Conservation (phyloP, 2,329 filamentous ascomycete species). For the Raffaelea albimanens region DNA sequence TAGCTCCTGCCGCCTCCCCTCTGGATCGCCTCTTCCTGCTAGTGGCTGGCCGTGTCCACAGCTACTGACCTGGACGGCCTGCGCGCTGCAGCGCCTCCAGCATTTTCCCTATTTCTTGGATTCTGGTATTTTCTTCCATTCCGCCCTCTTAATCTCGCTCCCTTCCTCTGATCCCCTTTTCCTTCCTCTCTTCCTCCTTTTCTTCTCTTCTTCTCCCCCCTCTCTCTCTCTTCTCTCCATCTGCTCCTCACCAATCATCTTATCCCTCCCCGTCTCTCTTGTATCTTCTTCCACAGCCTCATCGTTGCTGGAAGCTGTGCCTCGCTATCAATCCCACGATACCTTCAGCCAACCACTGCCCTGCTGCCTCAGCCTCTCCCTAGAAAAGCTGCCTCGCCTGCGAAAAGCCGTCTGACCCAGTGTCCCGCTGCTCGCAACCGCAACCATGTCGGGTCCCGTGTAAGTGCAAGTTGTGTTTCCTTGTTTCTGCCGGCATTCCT, state of each 20-base stretch:
- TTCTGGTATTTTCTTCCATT: neutral
- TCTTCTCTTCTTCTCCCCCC: neutral
- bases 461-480: conserved; percentile 37
- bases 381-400: neutral
- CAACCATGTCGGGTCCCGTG: conserved; percentile 55
- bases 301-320: neutral
- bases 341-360: neutral
- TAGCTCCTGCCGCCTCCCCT: neutral
- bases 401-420: neutral
- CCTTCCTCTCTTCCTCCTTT: neutral
- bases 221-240: neutral
- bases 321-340: neutral
- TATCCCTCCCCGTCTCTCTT: neutral
- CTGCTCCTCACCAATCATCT: neutral
- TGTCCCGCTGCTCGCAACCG: neutral
- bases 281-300: neutral
- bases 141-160: conserved; percentile 1
- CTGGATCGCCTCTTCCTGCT: no score
- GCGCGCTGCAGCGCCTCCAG: conserved; percentile 2
- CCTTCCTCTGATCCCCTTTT: conserved; percentile 6
- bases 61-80: no score
- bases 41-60: no score
- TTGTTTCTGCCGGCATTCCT: neutral
- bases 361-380: neutral
- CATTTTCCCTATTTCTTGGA: neutral